These are phyloP conservation scores for Camelina laxa DNA, from an alignment of 345 rosid genomes.

Conservation along the genomic window DNA sequence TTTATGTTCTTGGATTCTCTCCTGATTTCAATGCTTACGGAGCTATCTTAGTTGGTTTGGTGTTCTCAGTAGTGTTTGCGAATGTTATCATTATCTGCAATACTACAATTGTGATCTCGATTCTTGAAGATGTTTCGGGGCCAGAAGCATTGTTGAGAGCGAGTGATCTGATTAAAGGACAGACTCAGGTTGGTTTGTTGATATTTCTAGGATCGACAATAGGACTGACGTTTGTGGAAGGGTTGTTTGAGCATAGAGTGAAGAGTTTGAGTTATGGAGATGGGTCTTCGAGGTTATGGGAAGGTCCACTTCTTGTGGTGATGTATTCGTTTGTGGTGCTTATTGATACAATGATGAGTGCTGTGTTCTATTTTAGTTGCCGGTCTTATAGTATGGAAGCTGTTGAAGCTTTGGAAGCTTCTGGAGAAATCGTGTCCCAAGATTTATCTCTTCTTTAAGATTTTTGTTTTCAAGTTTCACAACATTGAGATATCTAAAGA, in stretches of 20 bases:
- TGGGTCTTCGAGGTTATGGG: slow-evolving; percentile 92
- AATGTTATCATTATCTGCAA: slow-evolving; percentile 74
- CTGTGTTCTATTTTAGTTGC: slow-evolving; percentile 90
- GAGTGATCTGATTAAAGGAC: slow-evolving; percentile 71
- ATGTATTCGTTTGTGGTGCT: slow-evolving; percentile 92
- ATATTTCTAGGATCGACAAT: slow-evolving; percentile 85
- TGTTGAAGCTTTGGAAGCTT: slow-evolving; percentile 42
- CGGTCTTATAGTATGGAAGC: slow-evolving; percentile 55
- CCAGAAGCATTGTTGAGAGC: slow-evolving; percentile 71
- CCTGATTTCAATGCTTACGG: slow-evolving; percentile 64
- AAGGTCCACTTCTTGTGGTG: slow-evolving; percentile 82
- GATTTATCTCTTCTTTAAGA: slow-evolving; percentile 31
- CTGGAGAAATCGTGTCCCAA: slow-evolving; percentile 22
- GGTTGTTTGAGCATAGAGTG: slow-evolving; percentile 92
- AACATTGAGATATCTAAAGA: background rate
- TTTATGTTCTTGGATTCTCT: slow-evolving; percentile 59
- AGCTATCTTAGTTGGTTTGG: slow-evolving; percentile 59
- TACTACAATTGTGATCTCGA: slow-evolving; percentile 69
- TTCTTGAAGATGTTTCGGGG: slow-evolving; percentile 89
- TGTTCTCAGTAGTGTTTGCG: slow-evolving; percentile 84
- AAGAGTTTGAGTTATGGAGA: slow-evolving; percentile 90
- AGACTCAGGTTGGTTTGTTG: slow-evolving; percentile 88
- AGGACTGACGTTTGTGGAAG: slow-evolving; percentile 75
- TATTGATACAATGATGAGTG: slow-evolving; percentile 84
- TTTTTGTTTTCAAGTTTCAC: background rate